Base-by-base conservation (phyloP, 345 rosid species). In the Citrus medica region DNA sequence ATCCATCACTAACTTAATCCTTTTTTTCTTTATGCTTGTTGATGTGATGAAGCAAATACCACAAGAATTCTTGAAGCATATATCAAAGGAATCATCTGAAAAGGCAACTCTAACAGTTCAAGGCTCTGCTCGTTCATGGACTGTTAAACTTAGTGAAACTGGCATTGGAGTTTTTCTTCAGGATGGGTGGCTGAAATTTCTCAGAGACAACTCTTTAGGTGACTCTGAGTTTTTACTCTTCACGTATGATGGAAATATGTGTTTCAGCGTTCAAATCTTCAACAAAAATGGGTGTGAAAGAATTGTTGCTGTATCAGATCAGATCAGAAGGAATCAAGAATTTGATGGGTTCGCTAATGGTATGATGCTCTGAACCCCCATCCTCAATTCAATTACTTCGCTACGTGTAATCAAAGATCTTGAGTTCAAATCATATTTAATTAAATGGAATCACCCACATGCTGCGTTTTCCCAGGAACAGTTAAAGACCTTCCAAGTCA, bases 171-270 rank as follows among this genome's bases (percentile, higher is more conserved):
- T 67, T 17, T 30, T 42, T n/a, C 30, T 83, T 13, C 71, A 68
- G n/a, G 67, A 76, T n/a, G 85, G 83, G 8, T 79, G 83, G 85
- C 25, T 4, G 53, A 64, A 73, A 37, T 83, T 83, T 38, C 25
- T 25, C 25, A 32, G 65, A 14, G 73, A 72, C 30, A 73, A 83
- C 68, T 73, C 75, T 13, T 16, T 79, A 10, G 75, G 56, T 7
- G 9, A 79, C 19, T 1, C 1, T 2, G 78, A 76, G 55, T 53
- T 79, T 42, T 40, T 79, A 73, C 4, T 53, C 32, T 79, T 79
- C 83, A 2, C 2, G 0, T 69, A 79, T 12, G 74, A 76, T 6
- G 81, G 83, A 28, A 55, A 79, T 14, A 76, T 73, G 75, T 17
- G 24, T 32, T 83, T 83, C 40, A 19, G 37, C 9, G 80, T 83